Base-by-base conservation (phyloP, 768 basidiomycete species). In the Mycena polygramma region DNA sequence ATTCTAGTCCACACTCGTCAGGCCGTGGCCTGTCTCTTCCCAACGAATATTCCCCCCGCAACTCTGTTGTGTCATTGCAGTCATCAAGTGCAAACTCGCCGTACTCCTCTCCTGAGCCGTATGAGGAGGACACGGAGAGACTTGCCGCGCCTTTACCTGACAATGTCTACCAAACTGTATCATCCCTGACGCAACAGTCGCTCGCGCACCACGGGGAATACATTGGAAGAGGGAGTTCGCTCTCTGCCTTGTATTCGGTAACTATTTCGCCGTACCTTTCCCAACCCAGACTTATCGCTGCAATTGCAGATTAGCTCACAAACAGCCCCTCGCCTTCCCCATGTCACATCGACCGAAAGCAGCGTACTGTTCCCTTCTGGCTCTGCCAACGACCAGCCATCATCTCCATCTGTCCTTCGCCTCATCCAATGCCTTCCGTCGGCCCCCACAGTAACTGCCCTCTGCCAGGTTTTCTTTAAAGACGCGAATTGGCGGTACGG, bases 401-500 rank as follows among this genome's bases (percentile, higher is more conserved):
- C 68, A 41, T 61, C 24, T 52, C 30, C 69, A 11, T 57, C 76
- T 35, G 70, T 83, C 46, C 79, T 79, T 43, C 77, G 80, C 57
- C 77, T 87, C 26, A 71, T 84, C 26, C 72, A 76, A 22, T 74
- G 79, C 59, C 74, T 86, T 43, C 83, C 83, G 37, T 65, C 80
- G 53, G 74, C 75, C 62, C 45, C 74, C 57, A 73, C 81, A 22
- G 76, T 83, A 43, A 74, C 81, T 63, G 66, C 77, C n/a, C 79
- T 87, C 37, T 77, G 83, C 22, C 74, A 79, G 13, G 72, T 75
- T 19, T 89, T 83, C 75, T 87, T 89, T 77, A 69, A 76, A 22
- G 80, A 84, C 53, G 78, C 81, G 57, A 88, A 88, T 67, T 87
- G 85, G 85, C 83, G 84, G 26, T 87, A 83, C 61, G 86, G 86